Base-by-base conservation (phyloP, 2,329 filamentous ascomycete genomes). In the Scolecobasidium constrictum region DNA sequence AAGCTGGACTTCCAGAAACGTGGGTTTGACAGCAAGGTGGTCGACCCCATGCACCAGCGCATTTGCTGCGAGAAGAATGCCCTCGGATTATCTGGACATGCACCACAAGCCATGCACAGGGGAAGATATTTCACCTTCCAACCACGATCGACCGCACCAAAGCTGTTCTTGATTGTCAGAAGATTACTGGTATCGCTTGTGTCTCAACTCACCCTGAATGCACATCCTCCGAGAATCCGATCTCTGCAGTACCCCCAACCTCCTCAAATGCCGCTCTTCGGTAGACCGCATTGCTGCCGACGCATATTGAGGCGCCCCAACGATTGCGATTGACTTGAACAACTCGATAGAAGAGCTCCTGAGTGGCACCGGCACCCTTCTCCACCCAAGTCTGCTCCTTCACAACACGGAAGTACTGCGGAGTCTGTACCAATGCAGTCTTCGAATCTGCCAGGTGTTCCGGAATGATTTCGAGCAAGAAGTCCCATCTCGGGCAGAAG, bases 151-250 rank as follows among this genome's bases (percentile, higher is more conserved):
- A n/a, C n/a, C n/a, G n/a, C n/a, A n/a, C n/a, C n/a, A n/a, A n/a
- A n/a, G n/a, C n/a, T n/a, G n/a, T n/a, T n/a, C n/a, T n/a, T n/a
- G n/a, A n/a, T n/a, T n/a, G n/a, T n/a, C n/a, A n/a, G n/a, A n/a
- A n/a, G n/a, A n/a, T n/a, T n/a, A n/a, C n/a, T n/a, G n/a, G n/a
- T n/a, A n/a, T n/a, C n/a, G n/a, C n/a, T n/a, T n/a, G n/a, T n/a
- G n/a, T n/a, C n/a, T n/a, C n/a, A n/a, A n/a, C n/a, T n/a, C n/a
- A n/a, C n/a, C n/a, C n/a, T n/a, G 63, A 66, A 46, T 66, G 62
- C n/a, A 66, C 62, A 46, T 66, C 63, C 53, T 66, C 63, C 5
- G 61, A 65, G 49, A 63, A 65, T 1, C 61, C 63, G 50, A 65
- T 65, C 47, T 65, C 61, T 1, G 62, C 61, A 1, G 63, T 65